These are phyloP conservation scores for Daldinia loculata DNA, from an alignment of 495 filamentous ascomycete species.

Conservation along the genomic window DNA sequence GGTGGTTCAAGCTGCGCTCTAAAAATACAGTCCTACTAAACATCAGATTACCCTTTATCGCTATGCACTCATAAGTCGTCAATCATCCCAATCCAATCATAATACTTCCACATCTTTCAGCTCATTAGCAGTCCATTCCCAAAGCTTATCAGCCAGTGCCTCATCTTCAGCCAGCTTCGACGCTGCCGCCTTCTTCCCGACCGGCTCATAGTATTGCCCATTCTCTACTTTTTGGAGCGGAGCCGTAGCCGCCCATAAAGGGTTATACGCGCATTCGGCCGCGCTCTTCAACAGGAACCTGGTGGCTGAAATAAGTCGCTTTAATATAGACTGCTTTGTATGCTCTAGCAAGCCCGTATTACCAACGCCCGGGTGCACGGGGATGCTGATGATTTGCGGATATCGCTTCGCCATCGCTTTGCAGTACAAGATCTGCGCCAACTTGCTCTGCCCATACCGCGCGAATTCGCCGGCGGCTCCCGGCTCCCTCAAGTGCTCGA, in stretches of 20 bases:
- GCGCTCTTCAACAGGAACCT: slow-evolving; percentile 49
- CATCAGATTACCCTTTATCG: not conserved
- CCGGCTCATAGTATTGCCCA: slow-evolving; percentile 49
- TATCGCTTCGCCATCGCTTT: slow-evolving; percentile 66
- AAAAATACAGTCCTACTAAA: not conserved
- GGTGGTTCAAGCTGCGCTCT: not conserved
- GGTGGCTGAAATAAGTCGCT: slow-evolving; percentile 18
- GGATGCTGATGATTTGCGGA: slow-evolving; percentile 62
- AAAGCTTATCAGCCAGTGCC: slow-evolving; percentile 61
- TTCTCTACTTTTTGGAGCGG: slow-evolving; percentile 51
- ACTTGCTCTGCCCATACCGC: slow-evolving; percentile 73
- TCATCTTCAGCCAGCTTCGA: slow-evolving; percentile 54
- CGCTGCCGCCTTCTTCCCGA: slow-evolving; percentile 30
- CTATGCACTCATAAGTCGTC: not conserved
- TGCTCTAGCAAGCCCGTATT: slow-evolving; percentile 59
- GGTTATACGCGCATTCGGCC: slow-evolving; percentile 61
- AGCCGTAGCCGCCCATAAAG: slow-evolving; percentile 66
- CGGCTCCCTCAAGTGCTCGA: slow-evolving; percentile 48
- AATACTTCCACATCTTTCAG: slow-evolving; percentile 35
- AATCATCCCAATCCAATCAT: not conserved
- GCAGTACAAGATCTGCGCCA: slow-evolving; percentile 72
- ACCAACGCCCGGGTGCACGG: slow-evolving; percentile 75
- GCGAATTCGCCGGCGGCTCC: slow-evolving; percentile 48
- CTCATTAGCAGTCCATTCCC: slow-evolving; percentile 71
- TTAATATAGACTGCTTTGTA: slow-evolving; percentile 17